Base-by-base conservation (phyloP, 306 rosid genomes). In the Crotalaria pallida region DNA sequence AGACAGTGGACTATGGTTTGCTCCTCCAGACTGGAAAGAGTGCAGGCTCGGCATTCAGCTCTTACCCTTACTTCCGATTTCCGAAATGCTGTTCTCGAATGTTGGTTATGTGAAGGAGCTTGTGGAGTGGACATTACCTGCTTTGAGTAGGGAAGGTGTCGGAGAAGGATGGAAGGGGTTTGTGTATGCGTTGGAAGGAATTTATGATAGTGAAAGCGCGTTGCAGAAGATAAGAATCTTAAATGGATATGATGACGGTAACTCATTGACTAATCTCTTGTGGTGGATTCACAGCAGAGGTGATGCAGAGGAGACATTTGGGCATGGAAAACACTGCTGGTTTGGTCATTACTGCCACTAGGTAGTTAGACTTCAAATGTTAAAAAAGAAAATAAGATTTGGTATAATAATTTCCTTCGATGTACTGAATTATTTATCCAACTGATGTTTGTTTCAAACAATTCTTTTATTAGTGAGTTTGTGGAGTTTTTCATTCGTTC, bases 241-340 rank as follows among this genome's bases (percentile, higher is more conserved):
- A 77, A 85, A 60, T 3, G 93, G 84, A 6, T 81, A 48, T 33
- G 98, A 93, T 78, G 96, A 90, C 72, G 96, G 98, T 34, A 88
- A 82, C 75, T 65, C 94, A 0, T 84, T 85, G 49, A 78, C 85
- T 7, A 92, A 92, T 80, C 84, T 92, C 0, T 78, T 92, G 4
- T 92, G 96, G 98, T 92, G 98, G 96, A 70, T 85, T 80, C 89
- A 92, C 63, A 89, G 96, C 65, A 81, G 96, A 84, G 73, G 76
- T 11, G 47, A 40, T 43, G 78, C 68, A 23, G 72, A 69, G 24
- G 77, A 73, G 36, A 64, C 65, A 23, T 64, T 21, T 58, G 82
- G 65, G 17, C 76, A 74, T 61, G 83, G 72, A 53, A 74, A 79
- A 61, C 65, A 72, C 23, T 74, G 76, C 34, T 79, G 83, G 83